These are phyloP conservation scores for Penicillium nordicum DNA, from an alignment of 2,329 filamentous ascomycete genomes.

Conservation along the genomic window DNA sequence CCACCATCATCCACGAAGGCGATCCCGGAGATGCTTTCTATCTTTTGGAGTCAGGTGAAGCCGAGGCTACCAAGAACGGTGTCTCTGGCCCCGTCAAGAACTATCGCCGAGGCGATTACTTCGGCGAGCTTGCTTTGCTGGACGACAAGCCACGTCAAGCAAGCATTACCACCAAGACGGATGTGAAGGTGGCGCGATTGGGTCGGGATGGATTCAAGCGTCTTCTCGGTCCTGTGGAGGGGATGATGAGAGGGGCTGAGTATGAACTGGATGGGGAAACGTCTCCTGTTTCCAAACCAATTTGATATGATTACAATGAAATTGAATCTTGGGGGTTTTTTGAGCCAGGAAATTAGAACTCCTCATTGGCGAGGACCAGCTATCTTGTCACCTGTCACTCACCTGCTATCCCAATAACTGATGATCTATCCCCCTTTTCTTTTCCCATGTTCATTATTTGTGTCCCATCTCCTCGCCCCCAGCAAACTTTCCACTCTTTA, in stretches of 20 bases:
- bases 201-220: conserved; percentile 95
- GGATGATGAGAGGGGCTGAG: conserved; percentile 76
- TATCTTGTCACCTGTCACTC: neutral
- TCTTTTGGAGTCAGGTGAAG: conserved; percentile 81
- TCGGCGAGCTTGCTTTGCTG: conserved; percentile 88
- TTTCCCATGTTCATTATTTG: conserved; percentile 4
- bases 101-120: conserved; percentile 92
- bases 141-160: conserved; percentile 93
- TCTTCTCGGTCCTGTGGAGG: conserved; percentile 85
- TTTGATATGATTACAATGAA: conserved; percentile 19
- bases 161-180: conserved; percentile 75
- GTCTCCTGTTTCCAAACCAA: conserved; percentile 25
- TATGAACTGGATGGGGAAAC: conserved; percentile 37
- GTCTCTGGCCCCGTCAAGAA: conserved; percentile 67
- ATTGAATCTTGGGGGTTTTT: conserved; percentile 9
- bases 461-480: conserved; percentile 4
- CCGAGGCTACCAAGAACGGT: conserved; percentile 79
- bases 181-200: conserved; percentile 88
- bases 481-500: conserved; percentile 19
- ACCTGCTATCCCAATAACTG: conserved; percentile 2
- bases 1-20: conserved; percentile 85
- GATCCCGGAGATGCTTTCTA: conserved; percentile 91
- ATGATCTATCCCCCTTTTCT: neutral
- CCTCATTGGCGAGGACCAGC: neutral
- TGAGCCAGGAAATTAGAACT: neutral